A percentile compares a stretch with the other conserved stretches of the same genome.
Conservation (phyloP, 768 basidiomycete species). For the Suillus plorans region DNA sequence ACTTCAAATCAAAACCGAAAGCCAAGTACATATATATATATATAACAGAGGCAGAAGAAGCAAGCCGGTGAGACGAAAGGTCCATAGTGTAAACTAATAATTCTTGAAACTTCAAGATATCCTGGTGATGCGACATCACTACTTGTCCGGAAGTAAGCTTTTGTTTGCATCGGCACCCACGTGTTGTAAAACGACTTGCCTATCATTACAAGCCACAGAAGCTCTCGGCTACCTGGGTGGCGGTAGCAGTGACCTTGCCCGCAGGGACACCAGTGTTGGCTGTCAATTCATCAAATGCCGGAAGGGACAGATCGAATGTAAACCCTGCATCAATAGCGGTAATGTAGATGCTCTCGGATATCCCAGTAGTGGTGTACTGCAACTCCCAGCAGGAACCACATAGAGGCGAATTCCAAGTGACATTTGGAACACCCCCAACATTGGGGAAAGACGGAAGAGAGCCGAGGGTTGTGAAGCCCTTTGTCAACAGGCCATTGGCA, state of each 20-base stretch:
- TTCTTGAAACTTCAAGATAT: neutral
- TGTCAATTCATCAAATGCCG: slow-evolving; percentile 36
- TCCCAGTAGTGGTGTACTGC: slow-evolving; percentile 41
- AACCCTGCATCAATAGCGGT: slow-evolving; percentile 51
- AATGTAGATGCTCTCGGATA: slow-evolving; percentile 41
- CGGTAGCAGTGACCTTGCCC: slow-evolving; percentile 46
- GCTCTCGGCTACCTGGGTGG: slow-evolving; percentile 42
- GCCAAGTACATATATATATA: neutral
- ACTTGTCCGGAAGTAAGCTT: neutral
- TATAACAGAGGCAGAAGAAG: neutral
- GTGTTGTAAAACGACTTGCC: neutral
- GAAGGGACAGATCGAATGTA: slow-evolving; percentile 38
- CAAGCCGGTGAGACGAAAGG: neutral
- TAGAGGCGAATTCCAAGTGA: slow-evolving; percentile 45
- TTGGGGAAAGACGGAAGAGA: slow-evolving; percentile 32
- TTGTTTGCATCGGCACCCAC: neutral
- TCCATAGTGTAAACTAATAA: neutral
- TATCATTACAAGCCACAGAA: slow-evolving; percentile 45
- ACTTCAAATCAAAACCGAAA: neutral
- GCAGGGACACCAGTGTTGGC: slow-evolving; percentile 41
- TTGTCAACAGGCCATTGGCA: slow-evolving; percentile 29
- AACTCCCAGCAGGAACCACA: slow-evolving; percentile 64
- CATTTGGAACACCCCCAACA: slow-evolving; percentile 27
- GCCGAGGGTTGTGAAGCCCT: slow-evolving; percentile 33
- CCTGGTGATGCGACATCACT: neutral